Base-by-base conservation (phyloP, 345 rosid genomes). In the Corymbia maculata region DNA sequence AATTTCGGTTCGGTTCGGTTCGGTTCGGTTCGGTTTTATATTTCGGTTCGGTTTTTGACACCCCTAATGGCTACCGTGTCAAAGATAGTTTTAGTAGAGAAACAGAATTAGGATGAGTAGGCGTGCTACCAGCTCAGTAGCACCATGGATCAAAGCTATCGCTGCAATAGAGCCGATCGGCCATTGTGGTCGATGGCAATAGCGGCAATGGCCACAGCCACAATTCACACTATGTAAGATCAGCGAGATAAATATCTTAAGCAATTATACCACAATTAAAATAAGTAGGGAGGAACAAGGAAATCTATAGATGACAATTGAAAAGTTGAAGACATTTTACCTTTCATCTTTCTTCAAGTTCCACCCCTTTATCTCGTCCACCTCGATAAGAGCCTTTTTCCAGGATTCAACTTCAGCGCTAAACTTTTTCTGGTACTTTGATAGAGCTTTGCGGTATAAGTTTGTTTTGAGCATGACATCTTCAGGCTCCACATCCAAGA, bases 71-170 rank as follows among this genome's bases (percentile, higher is more conserved):
- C 61, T 22, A 55, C 2, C 5, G 30, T 59, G 15, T 11, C 32
- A 59, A 0, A 59, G 68, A 59, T 0, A 59, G 15, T 0, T 3
- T 2, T n/a, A 24, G 66, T 13, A 10, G n/a, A 59, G 66, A 26
- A 14, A 36, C 42, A 64, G 2, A 64, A 13, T 64, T 5, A 26
- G 66, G 66, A 10, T 26, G 3, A 59, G 15, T 1, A 66, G 42
- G 42, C n/a, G 75, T 8, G 75, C 17, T n/a, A n/a, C 75, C 42
- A 6, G 19, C 10, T 17, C 42, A n/a, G n/a, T 4, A 13, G 42
- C 14, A 42, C 36, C 36, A n/a, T 14, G 4, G 9, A 14, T 42
- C 8, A 4, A 5, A 59, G 30, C 68, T 26, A 59, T 59, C 11
- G 15, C 53, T 52, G 53, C 17, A 17, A 52, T 52, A 52, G 53